Evolutionary conservation across 2,329 filamentous ascomycete species (phyloP).

Genomic region (Bipolaris zeicola): DNA sequence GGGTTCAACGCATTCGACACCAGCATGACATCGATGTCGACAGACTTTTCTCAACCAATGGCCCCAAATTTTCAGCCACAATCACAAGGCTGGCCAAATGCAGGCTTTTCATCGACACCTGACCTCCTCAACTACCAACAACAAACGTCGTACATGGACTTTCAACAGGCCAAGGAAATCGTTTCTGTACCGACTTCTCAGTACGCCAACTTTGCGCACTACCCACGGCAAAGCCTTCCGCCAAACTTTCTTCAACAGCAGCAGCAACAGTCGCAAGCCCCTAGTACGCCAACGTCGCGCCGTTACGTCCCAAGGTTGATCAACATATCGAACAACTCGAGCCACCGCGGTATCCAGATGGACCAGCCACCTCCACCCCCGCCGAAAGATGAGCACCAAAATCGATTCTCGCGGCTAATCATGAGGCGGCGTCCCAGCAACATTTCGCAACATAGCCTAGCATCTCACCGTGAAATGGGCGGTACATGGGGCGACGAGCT

Average conservation of each 20-base stretch:
- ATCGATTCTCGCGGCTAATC: constrained; percentile 44
- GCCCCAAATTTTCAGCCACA: constrained; percentile 39
- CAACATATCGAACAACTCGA: constrained; percentile 39
- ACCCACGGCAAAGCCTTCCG: constrained; percentile 43
- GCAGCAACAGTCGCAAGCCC: constrained; percentile 14
- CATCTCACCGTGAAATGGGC: constrained; percentile 40
- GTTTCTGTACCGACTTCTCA: constrained; percentile 43
- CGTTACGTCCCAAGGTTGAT: constrained; percentile 44
- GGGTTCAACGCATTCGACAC: constrained; percentile 38
- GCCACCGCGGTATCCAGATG: constrained; percentile 32
- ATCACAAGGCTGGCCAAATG: constrained; percentile 39
- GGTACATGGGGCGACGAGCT: constrained; percentile 42
- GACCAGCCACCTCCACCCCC: constrained; percentile 45
- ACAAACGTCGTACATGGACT: constrained; percentile 39
- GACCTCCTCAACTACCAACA: constrained; percentile 44
- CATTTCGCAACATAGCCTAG: constrained; percentile 45
- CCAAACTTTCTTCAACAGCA: constrained; percentile 41
- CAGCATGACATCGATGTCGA: constrained; percentile 39
- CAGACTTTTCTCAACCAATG: constrained; percentile 42
- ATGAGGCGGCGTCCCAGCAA: constrained; percentile 46
- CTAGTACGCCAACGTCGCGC: constrained; percentile 29
- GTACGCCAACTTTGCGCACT: constrained; percentile 42
- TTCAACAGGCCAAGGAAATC: constrained; percentile 38
- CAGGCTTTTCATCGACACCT: constrained; percentile 44
- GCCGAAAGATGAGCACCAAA: constrained; percentile 42